Conservation (phyloP, 345 rosid species). For the Odontarrhena argentea region DNA sequence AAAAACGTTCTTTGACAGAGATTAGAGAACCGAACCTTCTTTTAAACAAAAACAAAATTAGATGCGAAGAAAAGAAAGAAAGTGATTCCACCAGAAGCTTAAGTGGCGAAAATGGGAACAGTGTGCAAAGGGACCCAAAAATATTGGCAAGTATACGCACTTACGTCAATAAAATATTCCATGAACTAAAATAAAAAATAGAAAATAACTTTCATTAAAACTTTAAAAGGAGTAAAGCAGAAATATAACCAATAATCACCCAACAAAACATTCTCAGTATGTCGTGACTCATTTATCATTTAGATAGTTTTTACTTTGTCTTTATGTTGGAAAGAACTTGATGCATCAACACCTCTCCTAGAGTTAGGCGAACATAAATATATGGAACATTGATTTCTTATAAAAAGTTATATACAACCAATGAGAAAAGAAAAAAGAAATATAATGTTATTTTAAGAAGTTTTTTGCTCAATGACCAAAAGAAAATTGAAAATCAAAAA, state of each 20-base stretch:
- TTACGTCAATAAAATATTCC: conserved; percentile 33
- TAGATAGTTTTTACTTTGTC: conserved; percentile 6
- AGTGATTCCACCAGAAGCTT: conserved; percentile 36
- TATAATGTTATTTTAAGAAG: no score
- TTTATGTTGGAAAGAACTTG: conserved; percentile 17
- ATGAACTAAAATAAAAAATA: conserved; percentile 20
- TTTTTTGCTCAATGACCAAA: no score
- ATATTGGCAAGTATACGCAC: conserved; percentile 42
- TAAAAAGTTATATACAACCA: no score
- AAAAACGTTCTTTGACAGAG: conserved; percentile 5
- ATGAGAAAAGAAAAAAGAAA: no score
- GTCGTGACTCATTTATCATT: conserved; percentile 37
- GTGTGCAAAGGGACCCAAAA: conserved; percentile 23
- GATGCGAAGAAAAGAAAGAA: conserved; percentile 29
- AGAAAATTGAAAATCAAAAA: no score
- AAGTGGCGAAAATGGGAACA: conserved; percentile 32
- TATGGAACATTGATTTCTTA: background rate
- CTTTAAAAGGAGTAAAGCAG: conserved; percentile 6
- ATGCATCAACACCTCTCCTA: conserved; percentile 23
- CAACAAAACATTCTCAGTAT: conserved; percentile 30
- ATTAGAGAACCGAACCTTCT: conserved; percentile 10
- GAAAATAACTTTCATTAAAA: conserved; percentile 1
- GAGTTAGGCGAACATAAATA: conserved; percentile 29
- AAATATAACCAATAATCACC: conserved; percentile 33
- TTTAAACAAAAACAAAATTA: conserved; percentile 15